Percentiles rank a stretch among this genome's conserved stretches.
phyloP scores from a whole-genome alignment of 805 yeast genomes.

The Nadsonia fulvescens region DNA sequence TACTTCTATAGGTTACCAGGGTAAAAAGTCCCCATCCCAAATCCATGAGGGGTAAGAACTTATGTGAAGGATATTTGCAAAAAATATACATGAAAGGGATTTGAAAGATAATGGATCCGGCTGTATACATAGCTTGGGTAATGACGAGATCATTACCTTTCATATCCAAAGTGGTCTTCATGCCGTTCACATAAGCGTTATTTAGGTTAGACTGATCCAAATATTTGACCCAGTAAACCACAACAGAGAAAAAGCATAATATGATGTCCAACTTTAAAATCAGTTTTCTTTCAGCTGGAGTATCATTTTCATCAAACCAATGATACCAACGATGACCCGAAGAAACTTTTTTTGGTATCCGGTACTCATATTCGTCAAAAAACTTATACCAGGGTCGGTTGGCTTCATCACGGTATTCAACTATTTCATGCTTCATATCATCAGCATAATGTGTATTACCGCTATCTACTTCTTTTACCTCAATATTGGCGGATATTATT shows the following conservation, averaged over 20 bases:
- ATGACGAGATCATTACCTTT: conserved; percentile 43
- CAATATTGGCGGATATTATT: too few species aligned
- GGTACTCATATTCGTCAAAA: conserved; percentile 43
- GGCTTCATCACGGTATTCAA: conserved; percentile 6
- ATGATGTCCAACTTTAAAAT: conserved; percentile 37
- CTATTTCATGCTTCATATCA: too few species aligned
- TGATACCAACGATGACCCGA: conserved; percentile 29
- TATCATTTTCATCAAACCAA: conserved; percentile 35
- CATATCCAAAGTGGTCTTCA: conserved; percentile 38
- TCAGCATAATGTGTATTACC: too few species aligned
- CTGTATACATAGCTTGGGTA: conserved; percentile 37
- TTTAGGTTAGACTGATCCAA: conserved; percentile 42
- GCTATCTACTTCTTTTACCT: too few species aligned
- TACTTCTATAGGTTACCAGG: conserved; percentile 32
- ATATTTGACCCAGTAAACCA: conserved; percentile 53
- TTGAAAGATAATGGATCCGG: conserved; percentile 44
- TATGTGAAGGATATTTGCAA: conserved; percentile 36
- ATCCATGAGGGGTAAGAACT: conserved; percentile 36
- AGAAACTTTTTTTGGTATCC: conserved; percentile 20
- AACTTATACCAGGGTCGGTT: conserved; percentile 21
- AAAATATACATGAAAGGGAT: conserved; percentile 42
- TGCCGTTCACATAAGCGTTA: conserved; percentile 50
- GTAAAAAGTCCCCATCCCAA: conserved; percentile 54
- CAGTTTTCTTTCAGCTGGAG: conserved; percentile 30
- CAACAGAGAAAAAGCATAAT: conserved; percentile 35